Evolutionary conservation across 495 filamentous ascomycete genomes (phyloP).

Genomic region (Cercophora newfieldiana): DNA sequence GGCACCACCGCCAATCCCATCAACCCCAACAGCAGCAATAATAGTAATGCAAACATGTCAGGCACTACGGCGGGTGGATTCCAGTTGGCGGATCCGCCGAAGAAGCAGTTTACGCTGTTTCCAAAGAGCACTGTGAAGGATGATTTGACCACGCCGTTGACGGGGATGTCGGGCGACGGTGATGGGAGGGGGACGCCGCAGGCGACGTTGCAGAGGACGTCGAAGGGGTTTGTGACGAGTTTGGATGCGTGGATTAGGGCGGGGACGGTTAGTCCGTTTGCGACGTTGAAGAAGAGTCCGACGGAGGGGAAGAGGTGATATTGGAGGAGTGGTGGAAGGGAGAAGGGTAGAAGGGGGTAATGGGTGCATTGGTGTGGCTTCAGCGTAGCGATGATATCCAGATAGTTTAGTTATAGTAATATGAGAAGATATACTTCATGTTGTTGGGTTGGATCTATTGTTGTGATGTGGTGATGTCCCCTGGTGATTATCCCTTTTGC

Average conservation of each 20-base stretch:
- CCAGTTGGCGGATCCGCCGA: slow-evolving; percentile 26
- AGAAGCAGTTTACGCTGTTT: slow-evolving; percentile 31
- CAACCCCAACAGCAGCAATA: slow-evolving; percentile 2
- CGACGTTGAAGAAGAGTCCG: slow-evolving; percentile 21
- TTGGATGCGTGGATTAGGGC: slow-evolving; percentile 33
- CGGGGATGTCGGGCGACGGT: neutral
- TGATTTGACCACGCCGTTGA: slow-evolving; percentile 33
- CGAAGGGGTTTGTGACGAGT: slow-evolving; percentile 19
- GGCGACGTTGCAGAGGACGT: slow-evolving; percentile 4
- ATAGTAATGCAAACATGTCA: neutral
- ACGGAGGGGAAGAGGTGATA: slow-evolving; percentile 1
- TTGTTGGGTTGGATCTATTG: neutral
- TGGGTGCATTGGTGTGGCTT: neutral
- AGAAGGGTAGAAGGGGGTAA: no score
- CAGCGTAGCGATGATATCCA: neutral
- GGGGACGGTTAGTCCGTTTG: slow-evolving; percentile 36
- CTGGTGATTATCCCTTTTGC: no score
- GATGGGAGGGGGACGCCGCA: slow-evolving; percentile 4
- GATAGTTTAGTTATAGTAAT: neutral
- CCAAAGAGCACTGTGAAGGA: slow-evolving; percentile 18
- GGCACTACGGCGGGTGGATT: slow-evolving; percentile 18
- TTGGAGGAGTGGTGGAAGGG: neutral
- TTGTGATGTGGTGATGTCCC: neutral
- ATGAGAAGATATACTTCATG: neutral
- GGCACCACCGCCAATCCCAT: neutral